Base-by-base conservation (phyloP, 495 filamentous ascomycete genomes). In the Glutinoglossum americanum region DNA sequence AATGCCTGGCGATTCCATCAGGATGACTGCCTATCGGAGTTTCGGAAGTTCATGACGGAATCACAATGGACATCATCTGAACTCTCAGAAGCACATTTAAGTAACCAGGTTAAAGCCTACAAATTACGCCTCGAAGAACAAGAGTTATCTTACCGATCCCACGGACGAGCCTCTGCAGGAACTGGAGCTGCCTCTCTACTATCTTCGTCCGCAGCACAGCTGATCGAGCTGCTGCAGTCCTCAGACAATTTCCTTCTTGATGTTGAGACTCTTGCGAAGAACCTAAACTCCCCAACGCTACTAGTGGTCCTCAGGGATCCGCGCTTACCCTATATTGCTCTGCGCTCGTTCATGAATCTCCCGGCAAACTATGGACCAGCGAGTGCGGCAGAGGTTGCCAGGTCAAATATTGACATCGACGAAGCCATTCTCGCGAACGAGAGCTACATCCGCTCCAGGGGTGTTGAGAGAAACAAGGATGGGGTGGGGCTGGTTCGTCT, bases 341-440 rank as follows among this genome's bases (percentile, higher is more conserved):
- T 67, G 17, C 57, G 65, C 53, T 9, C 48, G 8, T 61, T 67
- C 21, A 39, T 51, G 35, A 21, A 25, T 2, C 45, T 55, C 8
- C 59, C 54, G 15, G 13, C n/a, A 8, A n/a, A 35, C 11, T 10
- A 45, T 30, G 41, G 55, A n/a, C 47, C 30, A 26, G 58, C 19
- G 25, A 32, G 37, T 35, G 28, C 19, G n/a, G 55, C 37, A 7
- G 37, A 26, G 15, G 23, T 19, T 28, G 23, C 41, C 10, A 56
- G 59, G 28, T 37, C 54, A 13, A 32, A 59, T 26, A 33, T 64
- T 25, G 64, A 67, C 32, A 54, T 67, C 33, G 65, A 67, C 35
- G 62, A 66, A 45, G 57, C 57, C 30, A 32, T 67, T 32, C 44
- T 66, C 21, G 53, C 56, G 25, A 65, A 66, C 37, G 65, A 66